Evolutionary conservation across 2,329 filamentous ascomycete species (phyloP), one percentile per base, ranked within the genome.

Genomic region (Alternaria sp.): DNA sequence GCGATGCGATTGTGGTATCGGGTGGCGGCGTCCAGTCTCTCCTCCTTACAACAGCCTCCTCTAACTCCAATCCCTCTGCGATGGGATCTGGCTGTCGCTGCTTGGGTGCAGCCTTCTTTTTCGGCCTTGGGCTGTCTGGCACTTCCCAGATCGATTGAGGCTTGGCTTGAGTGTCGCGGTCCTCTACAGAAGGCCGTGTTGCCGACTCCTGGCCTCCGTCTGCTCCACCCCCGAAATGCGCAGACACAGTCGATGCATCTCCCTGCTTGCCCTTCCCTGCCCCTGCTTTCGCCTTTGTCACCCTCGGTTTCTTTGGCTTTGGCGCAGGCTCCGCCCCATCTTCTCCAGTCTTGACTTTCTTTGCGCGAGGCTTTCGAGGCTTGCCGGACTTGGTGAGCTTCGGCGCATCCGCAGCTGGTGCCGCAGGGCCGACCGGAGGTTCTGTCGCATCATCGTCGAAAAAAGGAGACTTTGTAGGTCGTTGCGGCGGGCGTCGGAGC

Each of bases 21-120:
- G 56, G 70, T 4, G 74, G 64, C 6, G 79, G 80, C 20, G 80
- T 81, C 80, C 79, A 81, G 56, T 78, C 71, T 23, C 66, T 71
- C 53, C 78, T 69, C 60, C 80, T 68, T 4, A 62, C 54, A 3
- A 77, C 66, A 2, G 77, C 79, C 54, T 73, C 70, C 20, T 78
- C 74, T 4, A 79, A 55, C 3, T 76, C 70, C 6, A 78, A 51
- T 2, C 64, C 59, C 14, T 70, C 45, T 14, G 62, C n/a, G 14
- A 60, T 9, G 15, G 45, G 45, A 43, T 65, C 61, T 30, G 60
- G 54, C n/a, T 57, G 63, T 18, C 61, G 57, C 21, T 66, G 62
- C 45, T 69, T 75, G 4, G 58, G 46, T n/a, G 61, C n/a, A 43
- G 51, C 45, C 7, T 47, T 55, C 45, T 62, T 71, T 18, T 62